Evolutionary conservation across 768 basidiomycete genomes (phyloP), one percentile per base, ranked within the genome.

Genomic region (Boletus fagicola): DNA sequence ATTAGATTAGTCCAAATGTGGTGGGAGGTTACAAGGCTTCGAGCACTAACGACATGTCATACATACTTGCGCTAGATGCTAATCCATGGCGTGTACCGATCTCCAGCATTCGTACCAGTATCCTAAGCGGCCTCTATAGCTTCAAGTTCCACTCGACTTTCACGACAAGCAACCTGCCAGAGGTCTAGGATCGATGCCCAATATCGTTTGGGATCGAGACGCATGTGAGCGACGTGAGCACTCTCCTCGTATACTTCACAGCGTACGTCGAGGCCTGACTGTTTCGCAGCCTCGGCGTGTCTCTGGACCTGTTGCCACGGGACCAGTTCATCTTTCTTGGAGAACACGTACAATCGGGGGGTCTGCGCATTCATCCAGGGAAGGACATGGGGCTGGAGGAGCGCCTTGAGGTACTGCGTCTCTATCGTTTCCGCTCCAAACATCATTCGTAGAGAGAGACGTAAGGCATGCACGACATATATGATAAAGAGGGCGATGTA

Each of bases 331-430:
- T 76, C 75, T 15, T 58, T 64, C 45, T 61, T 62, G 11, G 74
- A 76, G 57, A 68, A 76, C 20, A 76, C 38, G 43, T 77, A 76
- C 33, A 77, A 39, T 12, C 76, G 61, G 0, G 73, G 75, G 13
- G 75, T 75, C 10, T 51, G 49, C 30, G 30, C 10, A 16, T 53
- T 57, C 62, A 63, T 70, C 74, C 75, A 74, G 1, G 73, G 73
- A 5, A 76, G 55, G 28, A 76, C 39, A 9, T 22, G 49, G 2
- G 72, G 68, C 7, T 63, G 53, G 20, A 66, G 56, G 24, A 70
- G 62, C 5, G 31, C 22, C 31, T 49, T 62, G 46, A 57, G 15
- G 45, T 51, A 59, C 38, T 26, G 56, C 24, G 48, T 46, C 12
- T 28, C 7, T 42, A 49, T n/a, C 2, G 57, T 55, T 26, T 70